Conservation (phyloP, 179 eudicot genomes). For the Silene vulgaris region DNA sequence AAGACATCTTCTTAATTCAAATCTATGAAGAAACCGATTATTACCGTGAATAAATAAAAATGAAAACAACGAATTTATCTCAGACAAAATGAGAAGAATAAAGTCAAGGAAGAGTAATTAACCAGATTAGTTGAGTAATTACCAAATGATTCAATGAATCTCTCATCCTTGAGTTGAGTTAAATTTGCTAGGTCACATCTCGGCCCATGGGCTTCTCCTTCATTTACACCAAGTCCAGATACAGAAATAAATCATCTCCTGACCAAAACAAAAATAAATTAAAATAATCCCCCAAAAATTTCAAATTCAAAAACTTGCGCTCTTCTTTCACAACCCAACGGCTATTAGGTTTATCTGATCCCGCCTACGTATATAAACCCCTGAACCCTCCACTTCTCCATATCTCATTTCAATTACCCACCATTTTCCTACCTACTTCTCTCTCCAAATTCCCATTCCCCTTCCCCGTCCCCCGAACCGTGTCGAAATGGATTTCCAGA, state of each 20-base stretch:
- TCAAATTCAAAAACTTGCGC: neutral
- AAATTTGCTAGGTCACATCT: neutral
- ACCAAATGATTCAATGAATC: too few relatives aligned
- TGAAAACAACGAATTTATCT: too few relatives aligned
- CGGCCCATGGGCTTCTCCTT: neutral
- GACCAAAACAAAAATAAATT: neutral
- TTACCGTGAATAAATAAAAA: too few relatives aligned
- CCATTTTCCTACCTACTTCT: neutral
- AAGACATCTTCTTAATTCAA: too few relatives aligned
- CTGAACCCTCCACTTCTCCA: neutral
- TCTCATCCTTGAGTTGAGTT: neutral
- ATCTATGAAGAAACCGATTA: too few relatives aligned
- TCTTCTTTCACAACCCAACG: neutral
- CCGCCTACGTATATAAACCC: neutral
- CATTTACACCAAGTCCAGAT: neutral
- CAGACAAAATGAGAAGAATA: too few relatives aligned
- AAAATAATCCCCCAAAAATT: neutral
- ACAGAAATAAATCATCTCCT: neutral
- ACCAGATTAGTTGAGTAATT: too few relatives aligned
- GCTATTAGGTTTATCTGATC: neutral
- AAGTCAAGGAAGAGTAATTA: too few relatives aligned
- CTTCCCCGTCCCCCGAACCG: neutral
- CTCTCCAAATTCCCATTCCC: neutral
- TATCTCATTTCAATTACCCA: slow-evolving; percentile 15
- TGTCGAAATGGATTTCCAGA: slow-evolving; percentile 70